A percentile compares a stretch with the other conserved stretches of the same genome.
phyloP scores from a whole-genome alignment of 768 basidiomycete genomes.

The Termitomyces heimii region DNA sequence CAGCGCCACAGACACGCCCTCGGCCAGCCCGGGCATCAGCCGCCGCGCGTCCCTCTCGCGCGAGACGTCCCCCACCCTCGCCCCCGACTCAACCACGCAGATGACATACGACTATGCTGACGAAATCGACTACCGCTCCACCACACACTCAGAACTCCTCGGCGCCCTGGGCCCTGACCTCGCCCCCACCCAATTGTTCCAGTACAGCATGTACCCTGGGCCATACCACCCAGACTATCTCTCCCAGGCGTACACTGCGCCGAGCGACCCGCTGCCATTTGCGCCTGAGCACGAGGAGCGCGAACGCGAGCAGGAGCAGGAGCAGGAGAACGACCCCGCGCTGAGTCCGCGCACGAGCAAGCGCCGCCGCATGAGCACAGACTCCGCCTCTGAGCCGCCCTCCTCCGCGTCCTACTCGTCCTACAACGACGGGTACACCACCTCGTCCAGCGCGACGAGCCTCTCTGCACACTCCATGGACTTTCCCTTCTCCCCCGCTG shows the following conservation, averaged over 20 bases:
- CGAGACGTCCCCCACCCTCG: slow-evolving; percentile 61
- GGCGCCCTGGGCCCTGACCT: slow-evolving; percentile 34
- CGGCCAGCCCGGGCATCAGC: slow-evolving; percentile 69
- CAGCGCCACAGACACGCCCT: slow-evolving; percentile 59
- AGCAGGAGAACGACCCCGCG: slow-evolving; percentile 16
- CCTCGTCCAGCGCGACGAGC: slow-evolving; percentile 35
- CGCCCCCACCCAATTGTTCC: slow-evolving; percentile 17
- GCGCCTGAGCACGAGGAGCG: slow-evolving; percentile 15
- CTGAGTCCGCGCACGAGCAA: slow-evolving; percentile 52
- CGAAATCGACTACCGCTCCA: slow-evolving; percentile 36
- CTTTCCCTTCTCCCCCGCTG: slow-evolving; percentile 46
- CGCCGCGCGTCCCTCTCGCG: slow-evolving; percentile 64
- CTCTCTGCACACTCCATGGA: slow-evolving; percentile 59
- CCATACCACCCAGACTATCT: slow-evolving; percentile 74
- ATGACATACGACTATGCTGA: slow-evolving; percentile 44
- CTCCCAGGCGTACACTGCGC: slow-evolving; percentile 40
- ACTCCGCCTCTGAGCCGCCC: slow-evolving; percentile 45
- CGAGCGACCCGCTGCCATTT: slow-evolving; percentile 51
- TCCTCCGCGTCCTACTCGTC: slow-evolving; percentile 63
- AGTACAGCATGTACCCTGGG: slow-evolving; percentile 52
- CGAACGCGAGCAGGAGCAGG: background rate
- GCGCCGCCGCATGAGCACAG: slow-evolving; percentile 67
- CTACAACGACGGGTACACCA: slow-evolving; percentile 56
- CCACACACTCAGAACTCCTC: slow-evolving; percentile 48
- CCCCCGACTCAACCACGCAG: slow-evolving; percentile 64